Percentiles rank a stretch among this genome's conserved stretches.
Evolutionary conservation across 2,329 filamentous ascomycete species (phyloP).

Genomic region (Lizonia empirigonia): DNA sequence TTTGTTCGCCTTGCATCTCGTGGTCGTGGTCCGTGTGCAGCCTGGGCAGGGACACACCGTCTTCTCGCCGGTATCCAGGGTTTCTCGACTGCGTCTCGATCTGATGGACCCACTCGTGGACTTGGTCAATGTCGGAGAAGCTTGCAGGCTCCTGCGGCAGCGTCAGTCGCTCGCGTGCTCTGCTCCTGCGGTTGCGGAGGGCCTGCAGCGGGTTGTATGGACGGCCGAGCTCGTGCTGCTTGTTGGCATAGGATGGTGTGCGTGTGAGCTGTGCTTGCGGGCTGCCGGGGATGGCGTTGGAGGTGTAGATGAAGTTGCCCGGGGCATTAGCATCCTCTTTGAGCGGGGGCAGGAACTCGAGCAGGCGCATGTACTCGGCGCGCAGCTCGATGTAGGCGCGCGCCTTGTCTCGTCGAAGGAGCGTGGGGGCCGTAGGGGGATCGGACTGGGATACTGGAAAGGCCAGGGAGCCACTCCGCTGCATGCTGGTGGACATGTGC

Average conservation of each 20-base stretch:
- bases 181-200: slow-evolving; percentile 85
- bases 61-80: slow-evolving; percentile 46
- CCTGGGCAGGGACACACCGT: slow-evolving; percentile 44
- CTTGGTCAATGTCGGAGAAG: slow-evolving; percentile 74
- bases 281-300: slow-evolving; percentile 51
- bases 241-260: slow-evolving; percentile 45
- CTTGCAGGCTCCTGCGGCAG: slow-evolving; percentile 77
- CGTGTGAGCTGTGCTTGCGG: slow-evolving; percentile 48
- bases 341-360: slow-evolving; percentile 79
- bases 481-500: slow-evolving; percentile 37
- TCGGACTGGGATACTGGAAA: slow-evolving; percentile 52
- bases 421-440: slow-evolving; percentile 77
- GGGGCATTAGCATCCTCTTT: slow-evolving; percentile 54
- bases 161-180: slow-evolving; percentile 74
- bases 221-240: slow-evolving; percentile 62
- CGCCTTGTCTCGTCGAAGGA: slow-evolving; percentile 82
- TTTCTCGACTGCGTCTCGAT: slow-evolving; percentile 59
- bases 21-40: slow-evolving; percentile 31
- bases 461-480: slow-evolving; percentile 33
- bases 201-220: slow-evolving; percentile 91
- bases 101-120: slow-evolving; percentile 77
- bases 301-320: slow-evolving; percentile 49
- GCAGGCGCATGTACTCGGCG: slow-evolving; percentile 78
- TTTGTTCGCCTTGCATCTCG: slow-evolving; percentile 29
- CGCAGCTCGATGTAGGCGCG: slow-evolving; percentile 85